Evolutionary conservation across 305 asterid species (phyloP).

Genomic region (Ajuga reptans): DNA sequence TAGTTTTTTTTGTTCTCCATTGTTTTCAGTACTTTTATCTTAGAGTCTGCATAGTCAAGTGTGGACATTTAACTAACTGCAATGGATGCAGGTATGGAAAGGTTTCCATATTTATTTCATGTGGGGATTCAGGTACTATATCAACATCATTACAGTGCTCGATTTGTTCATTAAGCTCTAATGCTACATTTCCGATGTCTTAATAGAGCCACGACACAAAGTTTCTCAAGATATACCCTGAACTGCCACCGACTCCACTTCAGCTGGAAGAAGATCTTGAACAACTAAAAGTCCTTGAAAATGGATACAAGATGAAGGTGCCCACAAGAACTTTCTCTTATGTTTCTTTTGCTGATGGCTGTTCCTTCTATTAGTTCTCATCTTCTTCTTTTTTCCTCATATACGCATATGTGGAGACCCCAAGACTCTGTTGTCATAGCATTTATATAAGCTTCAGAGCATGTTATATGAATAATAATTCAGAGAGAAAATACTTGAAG

Average conservation of each 20-base stretch:
- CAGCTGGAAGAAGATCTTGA: constrained; percentile 98
- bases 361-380: not conserved
- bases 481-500: too few species aligned
- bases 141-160: not conserved
- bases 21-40: not conserved
- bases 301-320: constrained; percentile 97
- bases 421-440: not conserved
- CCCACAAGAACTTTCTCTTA: not conserved
- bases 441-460: too few species aligned
- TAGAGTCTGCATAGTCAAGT: not conserved
- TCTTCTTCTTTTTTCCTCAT: not conserved
- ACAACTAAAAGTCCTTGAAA: constrained; percentile 89
- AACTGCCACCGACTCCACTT: constrained; percentile 74
- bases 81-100: constrained; percentile 56
- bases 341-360: not conserved
- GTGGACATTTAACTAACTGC: not conserved
- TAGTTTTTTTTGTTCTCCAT: not conserved
- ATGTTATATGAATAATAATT: too few species aligned
- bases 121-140: constrained; percentile 77
- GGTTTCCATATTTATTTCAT: constrained; percentile 87
- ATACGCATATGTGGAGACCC: not conserved
- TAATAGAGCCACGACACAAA: constrained; percentile 72
- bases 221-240: constrained; percentile 65
- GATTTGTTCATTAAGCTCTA: constrained; percentile 5
- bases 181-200: constrained; percentile 10